Percentiles rank a stretch among this genome's conserved stretches.
These are phyloP conservation scores for Phytophthora sp. DNA, from an alignment of 352 stramenopile species.

Conservation along the genomic window DNA sequence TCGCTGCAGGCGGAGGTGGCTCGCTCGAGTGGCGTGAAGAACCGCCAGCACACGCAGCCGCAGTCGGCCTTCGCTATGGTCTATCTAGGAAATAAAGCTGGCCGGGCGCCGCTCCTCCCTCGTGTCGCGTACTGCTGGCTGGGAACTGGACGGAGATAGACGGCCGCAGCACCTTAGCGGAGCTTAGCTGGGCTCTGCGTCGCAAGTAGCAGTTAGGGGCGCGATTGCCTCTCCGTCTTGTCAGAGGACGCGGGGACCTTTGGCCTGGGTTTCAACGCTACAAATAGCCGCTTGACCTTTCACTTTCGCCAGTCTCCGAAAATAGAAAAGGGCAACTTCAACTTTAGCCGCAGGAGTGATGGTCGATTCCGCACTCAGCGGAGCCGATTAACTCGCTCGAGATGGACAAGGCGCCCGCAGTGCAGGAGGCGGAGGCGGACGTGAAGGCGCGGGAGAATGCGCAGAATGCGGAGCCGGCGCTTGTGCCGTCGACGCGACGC, in stretches of 20 bases:
- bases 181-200: slow-evolving; percentile 16
- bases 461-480: not conserved
- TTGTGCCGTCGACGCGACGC: not conserved
- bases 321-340: slow-evolving; percentile 35
- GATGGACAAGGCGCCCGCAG: slow-evolving; percentile 2
- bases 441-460: not conserved
- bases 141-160: slow-evolving; percentile 13
- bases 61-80: not conserved
- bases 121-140: slow-evolving; percentile 22
- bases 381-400: not conserved
- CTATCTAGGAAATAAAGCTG: slow-evolving; percentile 18
- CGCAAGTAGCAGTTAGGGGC: slow-evolving; percentile 32
- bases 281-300: not conserved
- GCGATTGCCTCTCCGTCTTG: slow-evolving; percentile 27
- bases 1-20: not conserved
- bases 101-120: not conserved
- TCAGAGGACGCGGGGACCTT: slow-evolving; percentile 11
- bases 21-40: slow-evolving; percentile 3
- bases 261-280: slow-evolving; percentile 29
- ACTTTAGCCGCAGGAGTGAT: slow-evolving; percentile 25
- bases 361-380: slow-evolving; percentile 2
- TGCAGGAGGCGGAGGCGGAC: not conserved
- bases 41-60: slow-evolving; percentile 1
- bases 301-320: slow-evolving; percentile 31
- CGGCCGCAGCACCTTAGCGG: slow-evolving; percentile 16